A percentile compares a stretch with the other conserved stretches of the same genome.
Evolutionary conservation across 2,329 filamentous ascomycete genomes (phyloP).

Genomic region (Colletotrichum spinosum): DNA sequence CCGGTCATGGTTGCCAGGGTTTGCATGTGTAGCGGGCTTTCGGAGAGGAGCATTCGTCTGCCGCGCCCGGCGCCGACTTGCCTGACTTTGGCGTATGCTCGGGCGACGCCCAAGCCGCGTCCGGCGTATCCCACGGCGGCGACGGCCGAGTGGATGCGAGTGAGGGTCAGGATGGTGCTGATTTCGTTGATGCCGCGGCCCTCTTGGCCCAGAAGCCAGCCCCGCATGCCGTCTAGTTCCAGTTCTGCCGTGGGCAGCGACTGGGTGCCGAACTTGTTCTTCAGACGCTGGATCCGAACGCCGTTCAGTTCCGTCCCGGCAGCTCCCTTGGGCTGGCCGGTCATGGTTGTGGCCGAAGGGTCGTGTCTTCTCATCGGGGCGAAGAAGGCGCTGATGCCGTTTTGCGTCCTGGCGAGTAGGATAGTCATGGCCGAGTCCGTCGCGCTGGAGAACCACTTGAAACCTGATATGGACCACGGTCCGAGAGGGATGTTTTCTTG

Average conservation of each 20-base stretch:
- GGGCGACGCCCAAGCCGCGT: constrained; percentile 67
- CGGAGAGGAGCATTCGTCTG: constrained; percentile 56
- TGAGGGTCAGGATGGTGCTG: constrained; percentile 75
- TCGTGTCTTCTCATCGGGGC: constrained; percentile 63
- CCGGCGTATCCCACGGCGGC: constrained; percentile 64
- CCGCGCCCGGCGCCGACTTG: constrained; percentile 54
- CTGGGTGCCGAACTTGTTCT: constrained; percentile 78
- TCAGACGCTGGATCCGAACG: constrained; percentile 75
- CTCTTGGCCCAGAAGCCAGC: constrained; percentile 73
- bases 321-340: constrained; percentile 30
- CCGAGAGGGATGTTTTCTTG: constrained; percentile 57
- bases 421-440: constrained; percentile 74
- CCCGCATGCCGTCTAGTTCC: constrained; percentile 71
- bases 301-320: constrained; percentile 69
- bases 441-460: constrained; percentile 79
- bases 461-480: constrained; percentile 71
- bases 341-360: constrained; percentile 43
- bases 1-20: constrained; percentile 67
- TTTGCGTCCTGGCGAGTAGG: constrained; percentile 69
- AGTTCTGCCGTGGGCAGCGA: constrained; percentile 79
- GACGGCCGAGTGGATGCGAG: constrained; percentile 68
- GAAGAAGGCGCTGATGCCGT: constrained; percentile 70
- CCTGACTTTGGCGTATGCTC: constrained; percentile 68
- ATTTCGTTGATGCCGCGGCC: constrained; percentile 77
- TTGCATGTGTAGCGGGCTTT: constrained; percentile 67